These are phyloP conservation scores for Podila horticola DNA, from an alignment of 192 early-diverging fungal species.

Conservation along the genomic window DNA sequence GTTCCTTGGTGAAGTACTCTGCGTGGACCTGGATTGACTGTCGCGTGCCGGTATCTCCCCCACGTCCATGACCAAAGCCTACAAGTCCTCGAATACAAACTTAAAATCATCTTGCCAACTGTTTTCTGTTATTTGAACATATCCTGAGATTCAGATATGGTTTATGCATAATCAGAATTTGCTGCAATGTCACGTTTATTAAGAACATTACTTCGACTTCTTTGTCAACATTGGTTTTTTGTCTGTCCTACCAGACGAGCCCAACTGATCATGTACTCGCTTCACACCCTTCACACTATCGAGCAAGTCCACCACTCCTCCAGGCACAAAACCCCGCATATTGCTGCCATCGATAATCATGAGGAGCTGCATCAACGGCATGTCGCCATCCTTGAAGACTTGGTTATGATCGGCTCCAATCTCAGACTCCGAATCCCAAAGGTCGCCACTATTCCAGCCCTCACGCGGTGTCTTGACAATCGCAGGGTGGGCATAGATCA, in stretches of 20 bases:
- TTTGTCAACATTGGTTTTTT: constrained; percentile 27
- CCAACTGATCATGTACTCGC: constrained; percentile 22
- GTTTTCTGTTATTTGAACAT: too few relatives aligned
- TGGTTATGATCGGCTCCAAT: constrained; percentile 15
- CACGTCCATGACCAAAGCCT: too few relatives aligned
- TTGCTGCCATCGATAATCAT: constrained; percentile 38
- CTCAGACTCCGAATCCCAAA: constrained; percentile 25
- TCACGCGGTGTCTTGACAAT: constrained; percentile 23
- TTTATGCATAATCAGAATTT: too few relatives aligned
- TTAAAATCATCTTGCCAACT: too few relatives aligned
- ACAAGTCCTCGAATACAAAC: too few relatives aligned
- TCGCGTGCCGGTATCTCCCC: too few relatives aligned
- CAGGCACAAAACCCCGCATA: constrained; percentile 19
- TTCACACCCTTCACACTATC: constrained; percentile 26
- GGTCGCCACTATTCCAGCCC: constrained; percentile 20
- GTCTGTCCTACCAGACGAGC: constrained; percentile 22
- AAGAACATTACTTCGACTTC: constrained; percentile 11
- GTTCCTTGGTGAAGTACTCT: too few relatives aligned
- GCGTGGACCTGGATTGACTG: too few relatives aligned
- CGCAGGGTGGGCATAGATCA: constrained; percentile 29
- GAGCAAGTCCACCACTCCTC: constrained; percentile 15
- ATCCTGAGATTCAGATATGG: too few relatives aligned
- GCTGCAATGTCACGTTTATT: constrained; percentile 5
- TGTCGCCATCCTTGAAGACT: constrained; percentile 18
- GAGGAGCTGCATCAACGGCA: constrained; percentile 36